phyloP scores from a whole-genome alignment of 768 basidiomycete genomes.

The Naganishia antarctica region DNA sequence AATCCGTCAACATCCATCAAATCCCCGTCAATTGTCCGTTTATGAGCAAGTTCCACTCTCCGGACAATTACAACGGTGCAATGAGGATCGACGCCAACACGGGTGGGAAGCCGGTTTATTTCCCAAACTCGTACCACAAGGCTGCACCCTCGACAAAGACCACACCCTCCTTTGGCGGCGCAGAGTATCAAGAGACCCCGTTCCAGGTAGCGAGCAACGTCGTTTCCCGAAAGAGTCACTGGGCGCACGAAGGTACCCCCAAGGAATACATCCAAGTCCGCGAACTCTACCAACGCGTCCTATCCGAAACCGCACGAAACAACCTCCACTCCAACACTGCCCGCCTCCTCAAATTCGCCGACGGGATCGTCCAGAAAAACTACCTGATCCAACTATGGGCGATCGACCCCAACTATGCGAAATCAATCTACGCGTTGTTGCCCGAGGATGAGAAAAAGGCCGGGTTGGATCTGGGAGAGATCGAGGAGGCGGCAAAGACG shows the following conservation, averaged over 20 bases:
- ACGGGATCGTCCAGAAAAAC: conserved; percentile 43
- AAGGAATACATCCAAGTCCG: conserved; percentile 46
- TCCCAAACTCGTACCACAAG: conserved; percentile 37
- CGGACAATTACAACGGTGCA: conserved; percentile 43
- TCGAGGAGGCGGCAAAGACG: conserved; percentile 33
- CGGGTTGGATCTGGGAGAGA: conserved; percentile 36
- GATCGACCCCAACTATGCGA: conserved; percentile 41
- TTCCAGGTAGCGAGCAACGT: conserved; percentile 41
- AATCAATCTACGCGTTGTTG: conserved; percentile 38
- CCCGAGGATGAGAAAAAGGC: conserved; percentile 34
- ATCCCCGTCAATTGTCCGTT: conserved; percentile 32
- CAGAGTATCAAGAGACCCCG: conserved; percentile 34
- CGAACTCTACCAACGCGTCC: conserved; percentile 43
- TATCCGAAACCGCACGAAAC: conserved; percentile 38
- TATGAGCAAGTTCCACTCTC: conserved; percentile 37
- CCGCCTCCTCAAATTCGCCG: conserved; percentile 36
- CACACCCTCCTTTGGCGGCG: conserved; percentile 33
- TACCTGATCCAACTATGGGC: conserved; percentile 43
- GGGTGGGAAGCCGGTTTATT: conserved; percentile 26
- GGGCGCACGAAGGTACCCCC: conserved; percentile 42
- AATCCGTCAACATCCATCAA: conserved; percentile 45
- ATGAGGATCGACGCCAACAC: conserved; percentile 36
- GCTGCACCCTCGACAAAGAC: conserved; percentile 30
- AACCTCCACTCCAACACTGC: conserved; percentile 46
- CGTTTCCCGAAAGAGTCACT: conserved; percentile 39